A percentile compares a stretch with the other conserved stretches of the same genome.
Evolutionary conservation across 352 stramenopile genomes (phyloP).

Genomic region (Elongisporangium prolatum): DNA sequence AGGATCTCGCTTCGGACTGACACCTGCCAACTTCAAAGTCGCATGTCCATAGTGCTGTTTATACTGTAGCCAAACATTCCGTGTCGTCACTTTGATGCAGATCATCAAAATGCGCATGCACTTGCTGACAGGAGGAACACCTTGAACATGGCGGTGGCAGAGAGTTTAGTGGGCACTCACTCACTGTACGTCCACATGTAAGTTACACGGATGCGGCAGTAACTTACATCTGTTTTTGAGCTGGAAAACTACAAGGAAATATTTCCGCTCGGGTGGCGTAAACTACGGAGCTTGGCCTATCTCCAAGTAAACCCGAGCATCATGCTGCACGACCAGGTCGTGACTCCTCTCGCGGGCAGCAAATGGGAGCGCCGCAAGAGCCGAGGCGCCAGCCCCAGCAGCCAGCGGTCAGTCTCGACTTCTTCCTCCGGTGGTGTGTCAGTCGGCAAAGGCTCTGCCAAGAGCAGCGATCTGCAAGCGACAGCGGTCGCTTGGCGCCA

Average conservation of each 20-base stretch:
- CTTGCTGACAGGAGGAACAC: too few relatives aligned
- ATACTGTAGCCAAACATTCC: too few relatives aligned
- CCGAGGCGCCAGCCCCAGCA: neutral
- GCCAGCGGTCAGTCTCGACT: neutral
- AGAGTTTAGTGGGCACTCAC: too few relatives aligned
- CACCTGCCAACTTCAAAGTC: too few relatives aligned
- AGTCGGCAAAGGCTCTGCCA: neutral
- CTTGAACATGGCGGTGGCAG: too few relatives aligned
- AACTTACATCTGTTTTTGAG: neutral
- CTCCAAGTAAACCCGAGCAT: neutral
- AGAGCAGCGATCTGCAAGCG: neutral
- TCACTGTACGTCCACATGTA: neutral
- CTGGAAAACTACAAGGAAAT: neutral
- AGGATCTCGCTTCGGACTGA: neutral
- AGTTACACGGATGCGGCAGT: neutral
- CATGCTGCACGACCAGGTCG: neutral
- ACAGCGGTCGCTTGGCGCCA: neutral
- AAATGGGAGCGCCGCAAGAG: neutral
- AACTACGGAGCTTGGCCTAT: neutral
- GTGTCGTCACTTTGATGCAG: too few relatives aligned
- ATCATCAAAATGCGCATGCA: too few relatives aligned
- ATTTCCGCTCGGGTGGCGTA: neutral
- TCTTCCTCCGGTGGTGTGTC: neutral
- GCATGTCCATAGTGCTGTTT: too few relatives aligned
- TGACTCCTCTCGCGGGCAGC: neutral